Evolutionary conservation across 2,329 filamentous ascomycete genomes (phyloP), one percentile per base, ranked within the genome.

Genomic region (Pestalotiopsis sp.): DNA sequence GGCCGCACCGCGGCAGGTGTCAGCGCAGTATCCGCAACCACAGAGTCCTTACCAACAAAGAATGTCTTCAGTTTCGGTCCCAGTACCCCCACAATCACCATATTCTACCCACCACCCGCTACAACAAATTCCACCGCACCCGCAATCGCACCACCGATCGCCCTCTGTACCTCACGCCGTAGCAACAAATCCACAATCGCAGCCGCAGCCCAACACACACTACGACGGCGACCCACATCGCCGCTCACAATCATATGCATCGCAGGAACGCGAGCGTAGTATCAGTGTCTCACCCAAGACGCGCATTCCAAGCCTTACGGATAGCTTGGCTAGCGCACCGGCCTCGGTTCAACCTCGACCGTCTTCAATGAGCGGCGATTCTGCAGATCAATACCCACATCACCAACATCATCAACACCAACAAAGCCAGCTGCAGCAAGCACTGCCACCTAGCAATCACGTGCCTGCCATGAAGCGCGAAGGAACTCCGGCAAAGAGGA

Each of bases 231-330:
- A 85, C 70, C 77, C 80, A 58, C 83, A 83, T 71, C 82, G 82
- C 78, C 80, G 87, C 76, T 84, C 85, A 58, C 82, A 85, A 68
- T 86, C 86, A 58, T 84, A 85, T 63, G 59, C 68, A 75, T 82
- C 84, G 60, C 82, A 85, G 68, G 91, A 93, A 67, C 87, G 91
- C 74, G 92, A 93, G 70, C 84, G 87, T 64, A 93, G 91, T 77
- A 79, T 92, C 66, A 95, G 92, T 75, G 89, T 95, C 64, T 95
- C 92, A 77, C 93, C 93, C 38, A 94, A 93, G 81, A 94, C 92
- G 45, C 85, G 87, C 71, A 82, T 91, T 17, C 82, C 85, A 52
- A 88, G 85, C 73, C 76, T 88, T 49, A 76, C 77, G 49, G 75
- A 73, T 68, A 78, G 74, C 71, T 69, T 71, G 23, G 71, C 75